A percentile compares a stretch with the other conserved stretches of the same genome.
These are phyloP conservation scores for Kazachstania martiniae DNA, from an alignment of 805 yeast genomes.

Conservation along the genomic window DNA sequence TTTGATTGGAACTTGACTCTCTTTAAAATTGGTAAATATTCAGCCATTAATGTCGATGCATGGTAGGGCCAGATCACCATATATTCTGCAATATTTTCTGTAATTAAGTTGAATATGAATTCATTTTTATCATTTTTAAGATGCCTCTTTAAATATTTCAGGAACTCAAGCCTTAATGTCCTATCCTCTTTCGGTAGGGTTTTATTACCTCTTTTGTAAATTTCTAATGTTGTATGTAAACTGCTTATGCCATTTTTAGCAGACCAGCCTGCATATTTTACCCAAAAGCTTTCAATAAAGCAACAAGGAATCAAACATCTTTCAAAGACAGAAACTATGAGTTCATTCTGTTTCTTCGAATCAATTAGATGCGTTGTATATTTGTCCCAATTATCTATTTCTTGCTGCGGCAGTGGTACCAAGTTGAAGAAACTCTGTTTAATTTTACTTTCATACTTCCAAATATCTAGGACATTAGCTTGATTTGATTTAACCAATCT, in stretches of 20 bases:
- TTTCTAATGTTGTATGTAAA: slow-evolving; percentile 21
- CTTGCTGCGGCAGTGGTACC: slow-evolving; percentile 33
- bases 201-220: slow-evolving; percentile 43
- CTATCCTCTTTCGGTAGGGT: slow-evolving; percentile 27
- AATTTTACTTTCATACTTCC: slow-evolving; percentile 64
- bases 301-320: slow-evolving; percentile 66
- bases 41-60: slow-evolving; percentile 7
- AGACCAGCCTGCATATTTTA: slow-evolving; percentile 46
- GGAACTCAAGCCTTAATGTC: slow-evolving; percentile 10
- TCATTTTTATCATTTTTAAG: slow-evolving; percentile 6
- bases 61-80: too few relatives aligned
- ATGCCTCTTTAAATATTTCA: slow-evolving; percentile 12
- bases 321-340: slow-evolving; percentile 47
- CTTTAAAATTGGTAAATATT: slow-evolving; percentile 16
- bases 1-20: slow-evolving; percentile 14
- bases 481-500: slow-evolving; percentile 35
- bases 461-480: slow-evolving; percentile 42
- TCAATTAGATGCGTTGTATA: slow-evolving; percentile 49
- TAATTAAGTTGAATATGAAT: slow-evolving; percentile 7
- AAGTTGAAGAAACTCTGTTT: slow-evolving; percentile 49
- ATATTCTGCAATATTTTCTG: too few relatives aligned
- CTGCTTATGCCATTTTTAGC: slow-evolving; percentile 10
- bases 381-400: slow-evolving; percentile 43
- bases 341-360: slow-evolving; percentile 19
- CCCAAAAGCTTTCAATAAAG: slow-evolving; percentile 52